phyloP scores from a whole-genome alignment of 1,139 yeast genomes.

The Yamadazyma triangularis region DNA sequence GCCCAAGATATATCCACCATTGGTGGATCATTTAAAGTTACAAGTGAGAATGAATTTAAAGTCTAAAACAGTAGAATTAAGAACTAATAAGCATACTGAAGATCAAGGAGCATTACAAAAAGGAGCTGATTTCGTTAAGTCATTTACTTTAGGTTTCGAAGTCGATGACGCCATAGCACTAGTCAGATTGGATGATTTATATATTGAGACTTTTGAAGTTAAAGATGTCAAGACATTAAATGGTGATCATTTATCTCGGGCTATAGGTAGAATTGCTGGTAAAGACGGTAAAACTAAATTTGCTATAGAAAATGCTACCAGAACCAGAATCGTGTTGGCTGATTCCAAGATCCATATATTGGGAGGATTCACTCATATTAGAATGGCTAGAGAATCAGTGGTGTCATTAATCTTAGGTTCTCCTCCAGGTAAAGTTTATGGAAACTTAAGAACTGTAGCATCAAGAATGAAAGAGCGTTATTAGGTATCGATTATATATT shows the following conservation, averaged over 20 bases:
- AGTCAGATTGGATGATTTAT: slow-evolving; percentile 88
- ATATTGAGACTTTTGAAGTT: slow-evolving; percentile 93
- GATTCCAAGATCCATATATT: slow-evolving; percentile 93
- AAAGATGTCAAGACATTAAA: slow-evolving; percentile 93
- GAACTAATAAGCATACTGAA: slow-evolving; percentile 73
- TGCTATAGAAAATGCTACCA: slow-evolving; percentile 96
- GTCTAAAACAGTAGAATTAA: slow-evolving; percentile 79
- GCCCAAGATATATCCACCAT: slow-evolving; percentile 92
- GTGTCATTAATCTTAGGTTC: slow-evolving; percentile 93
- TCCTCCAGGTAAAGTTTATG: slow-evolving; percentile 98
- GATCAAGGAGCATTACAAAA: slow-evolving; percentile 95
- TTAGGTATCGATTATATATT: too few species aligned
- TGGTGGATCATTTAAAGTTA: slow-evolving; percentile 88
- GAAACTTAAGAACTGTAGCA: slow-evolving; percentile 93
- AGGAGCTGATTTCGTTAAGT: slow-evolving; percentile 94
- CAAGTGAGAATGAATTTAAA: slow-evolving; percentile 94
- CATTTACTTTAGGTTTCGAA: slow-evolving; percentile 93
- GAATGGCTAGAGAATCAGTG: slow-evolving; percentile 96
- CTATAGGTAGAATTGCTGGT: slow-evolving; percentile 99
- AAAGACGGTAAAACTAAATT: slow-evolving; percentile 98
- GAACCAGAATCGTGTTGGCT: slow-evolving; percentile 96
- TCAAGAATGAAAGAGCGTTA: slow-evolving; percentile 96
- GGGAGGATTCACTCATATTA: slow-evolving; percentile 94
- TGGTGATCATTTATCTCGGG: slow-evolving; percentile 96
- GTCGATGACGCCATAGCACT: slow-evolving; percentile 95